Evolutionary conservation across 139 green algal species (phyloP).

Genomic region (Picochlorum sp.): DNA sequence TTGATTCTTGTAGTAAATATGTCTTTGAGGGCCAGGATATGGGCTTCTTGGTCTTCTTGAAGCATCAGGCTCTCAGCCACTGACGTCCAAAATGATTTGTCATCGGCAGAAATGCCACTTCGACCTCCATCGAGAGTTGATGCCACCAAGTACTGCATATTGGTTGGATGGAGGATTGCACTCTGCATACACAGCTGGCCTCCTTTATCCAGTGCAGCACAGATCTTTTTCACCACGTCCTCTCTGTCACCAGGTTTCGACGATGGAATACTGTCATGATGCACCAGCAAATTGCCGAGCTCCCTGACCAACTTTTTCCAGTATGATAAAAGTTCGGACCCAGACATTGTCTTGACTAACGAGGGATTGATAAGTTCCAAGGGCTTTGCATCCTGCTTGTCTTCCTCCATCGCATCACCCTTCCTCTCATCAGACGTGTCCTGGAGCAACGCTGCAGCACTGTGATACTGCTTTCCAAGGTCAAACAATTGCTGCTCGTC

Average conservation of each 20-base stretch:
- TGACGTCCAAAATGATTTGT: constrained; percentile 19
- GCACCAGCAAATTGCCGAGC: constrained; percentile 34
- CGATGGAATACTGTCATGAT: constrained; percentile 26
- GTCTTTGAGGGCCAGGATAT: constrained; percentile 21
- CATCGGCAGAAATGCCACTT: constrained; percentile 21
- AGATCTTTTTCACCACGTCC: constrained; percentile 15
- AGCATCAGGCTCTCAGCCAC: constrained; percentile 22
- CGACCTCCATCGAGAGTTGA: constrained; percentile 29
- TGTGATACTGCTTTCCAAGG: constrained; percentile 9
- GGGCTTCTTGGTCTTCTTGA: constrained; percentile 18
- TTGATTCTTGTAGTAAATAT: constrained; percentile 33
- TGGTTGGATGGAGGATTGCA: constrained; percentile 32
- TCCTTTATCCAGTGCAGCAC: constrained; percentile 22
- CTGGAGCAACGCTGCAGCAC: background rate
- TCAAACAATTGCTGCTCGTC: constrained; percentile 31
- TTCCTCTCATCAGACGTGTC: background rate
- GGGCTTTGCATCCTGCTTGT: background rate
- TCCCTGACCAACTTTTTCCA: constrained; percentile 34
- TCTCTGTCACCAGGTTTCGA: constrained; percentile 6
- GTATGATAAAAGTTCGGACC: constrained; percentile 6
- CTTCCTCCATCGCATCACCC: too few relatives aligned
- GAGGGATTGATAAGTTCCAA: constrained; percentile 14
- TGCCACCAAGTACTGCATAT: constrained; percentile 37
- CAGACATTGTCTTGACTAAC: constrained; percentile 18
- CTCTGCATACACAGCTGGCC: constrained; percentile 36